These are phyloP conservation scores for Amanita subjunquillea DNA, from an alignment of 768 basidiomycete species.

Conservation along the genomic window DNA sequence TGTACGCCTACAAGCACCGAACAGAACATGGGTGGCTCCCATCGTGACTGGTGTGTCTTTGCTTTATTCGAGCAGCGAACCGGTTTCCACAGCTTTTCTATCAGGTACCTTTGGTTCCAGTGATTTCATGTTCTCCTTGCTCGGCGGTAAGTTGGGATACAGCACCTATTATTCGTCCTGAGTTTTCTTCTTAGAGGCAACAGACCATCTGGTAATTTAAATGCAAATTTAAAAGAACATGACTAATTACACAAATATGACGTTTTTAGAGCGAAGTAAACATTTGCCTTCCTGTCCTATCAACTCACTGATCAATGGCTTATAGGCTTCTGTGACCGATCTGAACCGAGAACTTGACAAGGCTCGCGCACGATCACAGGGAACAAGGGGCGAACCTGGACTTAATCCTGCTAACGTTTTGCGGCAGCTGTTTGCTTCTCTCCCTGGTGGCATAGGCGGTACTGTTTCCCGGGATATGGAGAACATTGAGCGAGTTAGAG, in stretches of 20 bases:
- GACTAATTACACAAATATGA: slow-evolving; percentile 1
- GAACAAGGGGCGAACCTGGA: slow-evolving; percentile 19
- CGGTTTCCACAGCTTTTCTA: background rate
- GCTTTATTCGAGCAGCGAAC: background rate
- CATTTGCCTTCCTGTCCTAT: background rate
- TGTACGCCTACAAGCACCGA: slow-evolving; percentile 62
- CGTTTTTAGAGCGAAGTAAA: slow-evolving; percentile 23
- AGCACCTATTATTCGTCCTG: background rate
- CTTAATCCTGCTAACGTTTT: slow-evolving; percentile 36
- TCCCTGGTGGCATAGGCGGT: slow-evolving; percentile 51
- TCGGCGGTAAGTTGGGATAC: slow-evolving; percentile 44
- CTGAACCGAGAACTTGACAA: slow-evolving; percentile 69
- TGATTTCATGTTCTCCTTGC: slow-evolving; percentile 70
- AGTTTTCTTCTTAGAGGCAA: slow-evolving; percentile 34
- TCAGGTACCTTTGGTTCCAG: slow-evolving; percentile 65
- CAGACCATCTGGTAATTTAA: slow-evolving; percentile 45
- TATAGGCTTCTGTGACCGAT: slow-evolving; percentile 76
- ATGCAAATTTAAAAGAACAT: background rate
- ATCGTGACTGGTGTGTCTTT: slow-evolving; percentile 57
- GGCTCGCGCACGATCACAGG: slow-evolving; percentile 39
- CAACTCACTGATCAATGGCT: background rate
- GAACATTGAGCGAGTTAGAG: slow-evolving; percentile 57
- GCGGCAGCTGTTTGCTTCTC: slow-evolving; percentile 45
- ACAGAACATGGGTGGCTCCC: slow-evolving; percentile 68
- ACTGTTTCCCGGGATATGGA: slow-evolving; percentile 73